phyloP scores from a whole-genome alignment of 2,329 filamentous ascomycete species.

The Elsinoe fawcettii region DNA sequence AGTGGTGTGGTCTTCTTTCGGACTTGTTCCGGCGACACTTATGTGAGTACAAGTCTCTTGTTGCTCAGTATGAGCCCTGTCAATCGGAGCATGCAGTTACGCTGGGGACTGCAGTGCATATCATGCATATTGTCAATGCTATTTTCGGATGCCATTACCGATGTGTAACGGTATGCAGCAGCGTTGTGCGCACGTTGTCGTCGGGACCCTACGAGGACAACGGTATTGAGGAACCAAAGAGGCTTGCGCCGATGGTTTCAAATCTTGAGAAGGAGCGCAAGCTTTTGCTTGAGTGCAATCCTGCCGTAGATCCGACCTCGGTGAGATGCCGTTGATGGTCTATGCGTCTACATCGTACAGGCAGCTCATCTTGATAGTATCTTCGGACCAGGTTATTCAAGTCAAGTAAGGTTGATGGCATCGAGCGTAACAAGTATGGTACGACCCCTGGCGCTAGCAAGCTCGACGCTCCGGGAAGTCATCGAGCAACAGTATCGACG shows the following conservation, averaged over 20 bases:
- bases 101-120: not conserved
- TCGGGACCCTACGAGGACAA: not conserved
- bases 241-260: not conserved
- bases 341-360: too few species aligned
- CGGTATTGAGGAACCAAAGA: not conserved
- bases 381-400: too few species aligned
- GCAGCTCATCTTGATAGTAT: too few species aligned
- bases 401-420: not conserved
- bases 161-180: not conserved
- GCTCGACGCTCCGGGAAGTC: not conserved
- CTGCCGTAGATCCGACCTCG: not conserved
- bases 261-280: not conserved
- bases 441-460: not conserved
- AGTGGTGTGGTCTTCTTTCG: not conserved
- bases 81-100: not conserved
- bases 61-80: too few species aligned
- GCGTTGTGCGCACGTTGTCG: not conserved
- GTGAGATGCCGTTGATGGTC: not conserved
- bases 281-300: not conserved
- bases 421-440: not conserved
- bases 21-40: not conserved
- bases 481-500: not conserved
- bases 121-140: not conserved
- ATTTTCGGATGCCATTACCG: not conserved
- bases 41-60: not conserved